phyloP scores from a whole-genome alignment of 495 filamentous ascomycete species.

The Peziza echinospora region DNA sequence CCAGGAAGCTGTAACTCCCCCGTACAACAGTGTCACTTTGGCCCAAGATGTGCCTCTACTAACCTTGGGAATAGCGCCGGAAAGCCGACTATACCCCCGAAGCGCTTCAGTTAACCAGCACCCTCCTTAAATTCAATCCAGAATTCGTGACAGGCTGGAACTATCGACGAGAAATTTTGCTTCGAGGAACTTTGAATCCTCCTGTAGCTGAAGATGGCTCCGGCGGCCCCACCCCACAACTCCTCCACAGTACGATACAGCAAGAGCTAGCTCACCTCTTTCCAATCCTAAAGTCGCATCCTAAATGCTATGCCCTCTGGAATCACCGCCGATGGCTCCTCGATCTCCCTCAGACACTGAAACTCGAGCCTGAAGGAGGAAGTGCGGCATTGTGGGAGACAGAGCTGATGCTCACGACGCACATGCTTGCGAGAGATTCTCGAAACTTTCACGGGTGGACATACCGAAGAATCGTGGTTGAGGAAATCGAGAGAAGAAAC shows the following conservation, averaged over 20 bases:
- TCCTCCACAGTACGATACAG: too few species aligned
- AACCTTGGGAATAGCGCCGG: background rate
- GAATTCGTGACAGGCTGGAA: conserved; percentile 99
- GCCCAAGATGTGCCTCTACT: background rate
- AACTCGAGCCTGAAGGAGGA: too few species aligned
- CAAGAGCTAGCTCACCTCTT: conserved; percentile 27
- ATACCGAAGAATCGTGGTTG: conserved; percentile 59
- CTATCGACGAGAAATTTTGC: conserved; percentile 45
- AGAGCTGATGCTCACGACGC: conserved; percentile 57
- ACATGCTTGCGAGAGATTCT: conserved; percentile 68
- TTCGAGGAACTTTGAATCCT: conserved; percentile 24
- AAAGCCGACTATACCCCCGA: conserved; percentile 31
- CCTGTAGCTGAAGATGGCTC: too few species aligned
- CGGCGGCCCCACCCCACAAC: conserved; percentile 24
- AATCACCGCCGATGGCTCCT: conserved; percentile 86
- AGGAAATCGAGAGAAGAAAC: conserved; percentile 35
- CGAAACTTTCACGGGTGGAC: conserved; percentile 97
- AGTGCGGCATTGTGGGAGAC: conserved; percentile 61
- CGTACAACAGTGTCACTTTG: background rate
- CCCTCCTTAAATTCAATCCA: conserved; percentile 67
- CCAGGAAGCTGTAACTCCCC: conserved; percentile 29
- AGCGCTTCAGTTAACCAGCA: conserved; percentile 52
- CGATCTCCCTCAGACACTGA: conserved; percentile 42
- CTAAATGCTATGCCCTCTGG: conserved; percentile 99
- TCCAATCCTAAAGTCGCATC: conserved; percentile 59